These are phyloP conservation scores for Haematococcus sp. DNA, from an alignment of 139 green algal genomes.

Conservation along the genomic window DNA sequence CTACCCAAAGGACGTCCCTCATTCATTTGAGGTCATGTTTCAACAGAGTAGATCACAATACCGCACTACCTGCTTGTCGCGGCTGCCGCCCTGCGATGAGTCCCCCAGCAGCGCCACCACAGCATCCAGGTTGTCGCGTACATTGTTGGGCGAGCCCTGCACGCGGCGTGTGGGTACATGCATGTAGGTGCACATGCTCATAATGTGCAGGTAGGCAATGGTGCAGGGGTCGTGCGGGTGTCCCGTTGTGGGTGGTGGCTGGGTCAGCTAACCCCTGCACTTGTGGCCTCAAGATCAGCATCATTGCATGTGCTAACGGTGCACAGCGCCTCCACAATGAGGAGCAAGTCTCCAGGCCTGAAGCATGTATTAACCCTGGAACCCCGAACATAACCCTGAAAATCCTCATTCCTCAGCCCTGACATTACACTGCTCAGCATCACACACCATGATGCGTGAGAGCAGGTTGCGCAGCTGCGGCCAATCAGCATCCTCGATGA, in stretches of 20 bases:
- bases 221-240: background rate
- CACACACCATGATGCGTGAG: background rate
- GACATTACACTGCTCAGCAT: too few relatives aligned
- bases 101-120: slow-evolving; percentile 26
- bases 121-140: slow-evolving; percentile 50
- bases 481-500: slow-evolving; percentile 6
- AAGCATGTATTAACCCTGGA: too few relatives aligned
- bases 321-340: slow-evolving; percentile 39
- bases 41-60: too few relatives aligned
- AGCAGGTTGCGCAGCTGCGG: slow-evolving; percentile 16
- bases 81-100: background rate
- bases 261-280: background rate
- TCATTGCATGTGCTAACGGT: slow-evolving; percentile 13
- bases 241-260: background rate
- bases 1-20: too few relatives aligned
- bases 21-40: too few relatives aligned
- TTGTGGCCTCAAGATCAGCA: background rate
- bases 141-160: slow-evolving; percentile 62
- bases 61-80: too few relatives aligned
- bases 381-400: too few relatives aligned
- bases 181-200: too few relatives aligned
- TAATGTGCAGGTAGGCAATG: too few relatives aligned
- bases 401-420: too few relatives aligned
- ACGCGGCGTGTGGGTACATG: background rate
- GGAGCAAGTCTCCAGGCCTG: background rate